A percentile compares a stretch with the other conserved stretches of the same genome.
phyloP scores from a whole-genome alignment of 495 filamentous ascomycete species.

The Cercophora samala region DNA sequence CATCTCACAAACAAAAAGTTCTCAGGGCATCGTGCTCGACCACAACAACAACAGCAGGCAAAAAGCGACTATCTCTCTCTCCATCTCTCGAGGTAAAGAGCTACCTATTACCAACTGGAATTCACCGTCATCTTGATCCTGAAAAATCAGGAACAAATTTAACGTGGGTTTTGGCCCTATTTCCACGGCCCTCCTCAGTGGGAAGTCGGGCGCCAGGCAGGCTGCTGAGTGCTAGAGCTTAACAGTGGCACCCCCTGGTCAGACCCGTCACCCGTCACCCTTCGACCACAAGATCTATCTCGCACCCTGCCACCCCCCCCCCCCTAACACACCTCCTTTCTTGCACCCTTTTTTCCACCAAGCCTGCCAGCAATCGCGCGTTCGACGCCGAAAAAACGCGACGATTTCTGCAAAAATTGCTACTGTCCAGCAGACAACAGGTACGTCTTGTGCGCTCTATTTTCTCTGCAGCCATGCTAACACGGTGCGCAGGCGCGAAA shows the following conservation, averaged over 20 bases:
- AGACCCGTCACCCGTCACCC: constrained; percentile 26
- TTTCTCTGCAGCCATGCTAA: constrained; percentile 29
- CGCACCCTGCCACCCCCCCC: constrained; percentile 1
- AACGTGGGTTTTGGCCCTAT: neutral
- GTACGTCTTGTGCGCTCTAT: constrained; percentile 17
- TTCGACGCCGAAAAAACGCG: constrained; percentile 25
- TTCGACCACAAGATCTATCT: constrained; percentile 22
- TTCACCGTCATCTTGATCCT: neutral
- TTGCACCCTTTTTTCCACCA: constrained; percentile 22
- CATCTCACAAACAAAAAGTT: too few species aligned
- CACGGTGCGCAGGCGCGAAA: constrained; percentile 31
- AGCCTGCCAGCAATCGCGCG: constrained; percentile 22
- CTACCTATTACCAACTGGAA: neutral
- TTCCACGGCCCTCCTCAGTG: neutral
- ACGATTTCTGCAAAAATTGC: constrained; percentile 20
- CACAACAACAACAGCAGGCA: neutral
- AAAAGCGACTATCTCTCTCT: neutral
- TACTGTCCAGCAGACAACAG: constrained; percentile 21
- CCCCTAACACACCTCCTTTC: constrained; percentile 18
- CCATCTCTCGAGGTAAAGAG: neutral
- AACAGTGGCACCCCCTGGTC: constrained; percentile 23
- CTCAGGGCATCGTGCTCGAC: neutral
- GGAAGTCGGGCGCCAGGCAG: neutral
- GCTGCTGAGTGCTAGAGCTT: neutral
- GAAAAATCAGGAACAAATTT: neutral